These are phyloP conservation scores for Cyclocybe cylindracea DNA, from an alignment of 768 basidiomycete genomes.

Conservation along the genomic window DNA sequence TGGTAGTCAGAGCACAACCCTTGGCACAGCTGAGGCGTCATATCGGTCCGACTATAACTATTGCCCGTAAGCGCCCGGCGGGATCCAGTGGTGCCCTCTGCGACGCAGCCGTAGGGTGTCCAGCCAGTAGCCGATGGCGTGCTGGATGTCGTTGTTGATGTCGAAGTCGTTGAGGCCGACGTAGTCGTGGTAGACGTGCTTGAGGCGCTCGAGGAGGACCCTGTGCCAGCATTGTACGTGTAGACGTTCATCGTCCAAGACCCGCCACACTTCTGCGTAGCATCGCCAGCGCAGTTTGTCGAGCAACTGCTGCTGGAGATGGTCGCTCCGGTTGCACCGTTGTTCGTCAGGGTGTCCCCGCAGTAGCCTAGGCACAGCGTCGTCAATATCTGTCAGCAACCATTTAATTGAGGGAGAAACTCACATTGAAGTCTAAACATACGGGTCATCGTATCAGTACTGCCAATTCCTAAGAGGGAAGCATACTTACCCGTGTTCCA, in stretches of 20 bases:
- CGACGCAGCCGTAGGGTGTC: constrained; percentile 21
- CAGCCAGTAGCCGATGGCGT: constrained; percentile 14
- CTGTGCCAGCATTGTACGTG: neutral
- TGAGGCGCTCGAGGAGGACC: neutral
- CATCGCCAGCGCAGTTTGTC: constrained; percentile 18
- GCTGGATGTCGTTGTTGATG: constrained; percentile 8
- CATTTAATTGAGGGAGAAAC: neutral
- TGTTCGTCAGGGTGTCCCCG: constrained; percentile 21
- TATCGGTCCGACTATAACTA: constrained; percentile 22
- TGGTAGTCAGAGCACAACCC: constrained; percentile 27
- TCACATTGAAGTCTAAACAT: neutral
- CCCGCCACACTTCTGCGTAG: constrained; percentile 19
- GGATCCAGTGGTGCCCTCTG: constrained; percentile 28
- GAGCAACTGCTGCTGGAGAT: constrained; percentile 16
- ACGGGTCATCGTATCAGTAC: neutral
- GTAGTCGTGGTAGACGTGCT: constrained; percentile 3
- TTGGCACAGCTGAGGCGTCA: constrained; percentile 34
- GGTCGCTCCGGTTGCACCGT: constrained; percentile 21
- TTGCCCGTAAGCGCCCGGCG: constrained; percentile 32
- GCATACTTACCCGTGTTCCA: constrained; percentile 19
- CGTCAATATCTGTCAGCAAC: neutral
- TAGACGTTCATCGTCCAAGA: neutral
- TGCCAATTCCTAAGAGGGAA: neutral
- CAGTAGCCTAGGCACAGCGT: constrained; percentile 21
- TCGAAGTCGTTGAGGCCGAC: constrained; percentile 10